A percentile compares a stretch with the other conserved stretches of the same genome.
These are phyloP conservation scores for Astrocystis sublimbata DNA, from an alignment of 495 filamentous ascomycete genomes.

Conservation along the genomic window DNA sequence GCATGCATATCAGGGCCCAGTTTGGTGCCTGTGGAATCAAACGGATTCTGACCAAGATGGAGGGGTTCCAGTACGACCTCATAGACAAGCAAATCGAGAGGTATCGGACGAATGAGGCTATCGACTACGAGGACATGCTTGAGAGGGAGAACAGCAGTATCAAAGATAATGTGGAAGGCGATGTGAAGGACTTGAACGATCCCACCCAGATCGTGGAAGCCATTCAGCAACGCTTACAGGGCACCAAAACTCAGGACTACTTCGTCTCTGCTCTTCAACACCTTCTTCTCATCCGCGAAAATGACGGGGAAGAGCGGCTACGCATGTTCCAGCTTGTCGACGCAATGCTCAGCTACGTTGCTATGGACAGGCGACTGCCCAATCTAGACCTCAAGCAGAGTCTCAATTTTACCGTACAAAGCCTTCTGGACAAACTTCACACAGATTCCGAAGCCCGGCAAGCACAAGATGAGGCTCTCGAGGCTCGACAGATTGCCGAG, in stretches of 20 bases:
- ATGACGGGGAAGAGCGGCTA: constrained; percentile 86
- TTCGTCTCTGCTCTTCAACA: constrained; percentile 96
- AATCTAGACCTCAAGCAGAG: constrained; percentile 98
- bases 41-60: constrained; percentile 94
- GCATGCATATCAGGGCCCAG: constrained; percentile 92
- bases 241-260: constrained; percentile 86
- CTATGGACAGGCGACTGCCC: constrained; percentile 93
- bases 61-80: constrained; percentile 95
- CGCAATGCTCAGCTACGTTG: constrained; percentile 96
- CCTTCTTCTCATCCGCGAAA: constrained; percentile 89
- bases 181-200: constrained; percentile 92
- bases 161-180: constrained; percentile 85
- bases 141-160: constrained; percentile 89
- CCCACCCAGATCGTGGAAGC: constrained; percentile 91
- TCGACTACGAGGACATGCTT: constrained; percentile 96
- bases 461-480: constrained; percentile 84
- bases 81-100: constrained; percentile 98
- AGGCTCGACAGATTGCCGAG: constrained; percentile 89
- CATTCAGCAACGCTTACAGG: constrained; percentile 82
- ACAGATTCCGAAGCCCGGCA: constrained; percentile 93
- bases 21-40: constrained; percentile 96
- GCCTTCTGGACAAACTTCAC: constrained; percentile 88
- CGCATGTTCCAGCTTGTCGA: constrained; percentile 98
- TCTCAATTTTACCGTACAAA: constrained; percentile 96
- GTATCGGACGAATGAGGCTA: constrained; percentile 90